Conservation (phyloP, 2,329 filamentous ascomycete species). For the Aureobasidium melanogenum region DNA sequence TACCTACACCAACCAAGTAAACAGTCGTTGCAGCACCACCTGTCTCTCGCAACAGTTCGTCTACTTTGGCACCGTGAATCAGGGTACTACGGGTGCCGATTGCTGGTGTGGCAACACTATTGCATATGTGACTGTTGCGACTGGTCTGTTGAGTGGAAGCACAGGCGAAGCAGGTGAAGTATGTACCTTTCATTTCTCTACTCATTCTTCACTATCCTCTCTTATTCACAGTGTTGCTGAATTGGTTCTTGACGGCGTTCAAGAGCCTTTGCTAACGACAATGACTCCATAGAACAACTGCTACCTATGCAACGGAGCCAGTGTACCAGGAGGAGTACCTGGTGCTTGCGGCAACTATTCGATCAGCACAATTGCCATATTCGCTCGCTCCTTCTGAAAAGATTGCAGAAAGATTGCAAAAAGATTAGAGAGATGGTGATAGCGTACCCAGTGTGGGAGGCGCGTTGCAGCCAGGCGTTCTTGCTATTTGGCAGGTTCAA, state of each 20-base stretch:
- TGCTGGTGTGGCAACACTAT: slow-evolving; percentile 23
- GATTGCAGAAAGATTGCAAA: not conserved
- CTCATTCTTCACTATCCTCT: too few species aligned
- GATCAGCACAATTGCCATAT: slow-evolving; percentile 21
- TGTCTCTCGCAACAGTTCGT: slow-evolving; percentile 16
- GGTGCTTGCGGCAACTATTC: slow-evolving; percentile 22
- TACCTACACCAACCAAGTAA: slow-evolving; percentile 16
- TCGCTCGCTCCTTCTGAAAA: slow-evolving; percentile 18
- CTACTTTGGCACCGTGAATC: slow-evolving; percentile 22
- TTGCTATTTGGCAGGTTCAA: not conserved
- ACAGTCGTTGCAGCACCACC: slow-evolving; percentile 17
- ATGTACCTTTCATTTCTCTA: slow-evolving; percentile 1
- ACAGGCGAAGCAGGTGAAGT: slow-evolving; percentile 12
- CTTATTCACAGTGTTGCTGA: too few species aligned
- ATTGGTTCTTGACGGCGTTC: too few species aligned
- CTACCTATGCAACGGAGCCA: slow-evolving; percentile 13
- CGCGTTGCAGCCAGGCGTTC: too few species aligned
- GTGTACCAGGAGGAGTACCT: slow-evolving; percentile 11
- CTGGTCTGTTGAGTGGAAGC: not conserved
- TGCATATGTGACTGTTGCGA: slow-evolving; percentile 17
- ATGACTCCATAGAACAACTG: slow-evolving; percentile 5
- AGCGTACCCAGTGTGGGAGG: not conserved
- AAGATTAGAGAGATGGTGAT: not conserved
- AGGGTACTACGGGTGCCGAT: slow-evolving; percentile 17
- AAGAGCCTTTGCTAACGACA: slow-evolving; percentile 18